Evolutionary conservation across 768 basidiomycete genomes (phyloP).

Genomic region (Boletus tylopilopsis): DNA sequence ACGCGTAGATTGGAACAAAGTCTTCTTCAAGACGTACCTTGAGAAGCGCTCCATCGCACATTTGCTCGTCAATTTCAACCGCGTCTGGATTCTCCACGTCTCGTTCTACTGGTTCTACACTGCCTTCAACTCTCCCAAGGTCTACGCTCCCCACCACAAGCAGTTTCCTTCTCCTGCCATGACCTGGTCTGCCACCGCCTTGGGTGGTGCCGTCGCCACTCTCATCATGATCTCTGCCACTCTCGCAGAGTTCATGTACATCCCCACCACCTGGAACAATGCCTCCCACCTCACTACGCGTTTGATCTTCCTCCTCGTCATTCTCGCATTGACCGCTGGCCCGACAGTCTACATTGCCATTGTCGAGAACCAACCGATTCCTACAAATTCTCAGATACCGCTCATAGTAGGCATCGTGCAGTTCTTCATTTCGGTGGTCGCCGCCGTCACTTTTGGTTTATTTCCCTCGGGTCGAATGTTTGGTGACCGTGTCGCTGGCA

Average conservation of each 20-base stretch:
- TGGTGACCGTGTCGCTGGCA: constrained; percentile 95
- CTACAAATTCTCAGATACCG: constrained; percentile 60
- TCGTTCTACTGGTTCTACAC: constrained; percentile 96
- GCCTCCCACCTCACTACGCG: constrained; percentile 95
- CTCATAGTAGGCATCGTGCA: constrained; percentile 92
- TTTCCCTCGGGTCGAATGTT: constrained; percentile 98
- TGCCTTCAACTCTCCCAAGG: constrained; percentile 91
- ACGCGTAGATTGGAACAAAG: constrained; percentile 88
- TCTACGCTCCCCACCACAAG: constrained; percentile 74
- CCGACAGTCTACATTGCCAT: constrained; percentile 92
- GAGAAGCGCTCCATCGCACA: constrained; percentile 94
- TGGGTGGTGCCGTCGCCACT: constrained; percentile 95
- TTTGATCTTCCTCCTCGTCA: constrained; percentile 85
- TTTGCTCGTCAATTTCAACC: constrained; percentile 98
- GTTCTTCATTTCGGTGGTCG: constrained; percentile 85
- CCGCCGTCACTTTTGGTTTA: constrained; percentile 78
- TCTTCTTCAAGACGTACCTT: constrained; percentile 98
- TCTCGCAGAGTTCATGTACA: constrained; percentile 92
- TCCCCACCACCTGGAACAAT: constrained; percentile 99
- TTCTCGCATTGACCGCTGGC: constrained; percentile 87
- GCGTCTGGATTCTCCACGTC: constrained; percentile 96
- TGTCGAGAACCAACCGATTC: constrained; percentile 61
- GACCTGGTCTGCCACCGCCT: constrained; percentile 92
- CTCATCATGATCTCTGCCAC: constrained; percentile 93
- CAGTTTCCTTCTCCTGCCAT: constrained; percentile 75